Conservation (phyloP, 2,329 filamentous ascomycete genomes). For the Phyllosticta citrichinensis region DNA sequence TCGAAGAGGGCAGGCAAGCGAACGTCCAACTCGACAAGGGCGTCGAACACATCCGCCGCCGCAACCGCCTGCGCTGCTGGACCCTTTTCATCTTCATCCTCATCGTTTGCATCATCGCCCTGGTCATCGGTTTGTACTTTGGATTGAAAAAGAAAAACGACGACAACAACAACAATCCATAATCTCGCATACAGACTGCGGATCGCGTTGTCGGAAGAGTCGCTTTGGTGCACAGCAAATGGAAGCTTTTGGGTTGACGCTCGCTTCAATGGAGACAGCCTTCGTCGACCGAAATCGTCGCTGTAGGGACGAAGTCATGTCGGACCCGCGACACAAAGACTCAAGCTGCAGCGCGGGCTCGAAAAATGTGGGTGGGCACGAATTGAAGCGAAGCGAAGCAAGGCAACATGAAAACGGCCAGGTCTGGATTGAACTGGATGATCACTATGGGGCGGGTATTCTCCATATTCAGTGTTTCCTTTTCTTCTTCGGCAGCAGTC, state of each 20-base stretch:
- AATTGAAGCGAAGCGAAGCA: not conserved
- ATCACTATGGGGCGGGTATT: not conserved
- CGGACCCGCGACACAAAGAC: not conserved
- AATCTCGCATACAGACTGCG: not conserved
- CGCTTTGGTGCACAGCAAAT: not conserved
- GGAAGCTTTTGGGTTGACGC: not conserved
- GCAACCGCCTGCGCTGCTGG: conserved; percentile 75
- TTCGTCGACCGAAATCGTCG: not conserved
- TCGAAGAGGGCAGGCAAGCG: conserved; percentile 56
- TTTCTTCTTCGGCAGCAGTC: not conserved
- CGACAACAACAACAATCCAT: conserved; percentile 10
- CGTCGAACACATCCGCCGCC: conserved; percentile 54
- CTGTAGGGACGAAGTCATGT: not conserved
- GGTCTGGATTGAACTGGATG: not conserved
- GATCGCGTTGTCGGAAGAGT: not conserved
- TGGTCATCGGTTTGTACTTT: conserved; percentile 41
- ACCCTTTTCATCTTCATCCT: conserved; percentile 50
- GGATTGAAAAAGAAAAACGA: conserved; percentile 23
- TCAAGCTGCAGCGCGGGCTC: not conserved
- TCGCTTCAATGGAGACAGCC: not conserved
- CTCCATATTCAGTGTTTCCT: not conserved
- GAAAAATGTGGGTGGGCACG: not conserved
- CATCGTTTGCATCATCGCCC: conserved; percentile 39
- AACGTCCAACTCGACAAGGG: conserved; percentile 61
- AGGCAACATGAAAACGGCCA: not conserved